Evolutionary conservation across 768 basidiomycete genomes (phyloP), one percentile per base, ranked within the genome.

Genomic region (Gyrodon lividus): DNA sequence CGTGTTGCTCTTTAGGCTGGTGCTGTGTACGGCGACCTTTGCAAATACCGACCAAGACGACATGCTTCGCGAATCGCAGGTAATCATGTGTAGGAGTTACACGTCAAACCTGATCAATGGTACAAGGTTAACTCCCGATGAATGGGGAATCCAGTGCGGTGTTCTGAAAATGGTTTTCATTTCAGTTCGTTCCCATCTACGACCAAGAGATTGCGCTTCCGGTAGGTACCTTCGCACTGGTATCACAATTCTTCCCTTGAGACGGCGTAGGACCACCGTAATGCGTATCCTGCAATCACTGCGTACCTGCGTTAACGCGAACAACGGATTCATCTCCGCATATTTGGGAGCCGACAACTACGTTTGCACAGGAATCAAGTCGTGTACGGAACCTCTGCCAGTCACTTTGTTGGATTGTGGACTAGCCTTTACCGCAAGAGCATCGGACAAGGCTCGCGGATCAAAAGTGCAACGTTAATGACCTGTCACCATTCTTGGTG

Each of bases 121-220:
- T 48, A 67, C 67, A 69, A 69, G 67, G 67, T 69, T 69, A 69
- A 60, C 67, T 70, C 50, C 33, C 5, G 49, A 44, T 28, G 50
- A 43, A 56, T 53, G 60, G 60, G 61, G 62, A 59, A 51, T 59
- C 48, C 39, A 45, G 22, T 47, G 58, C 52, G 34, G 52, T 55
- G 48, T 49, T 42, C 52, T 50, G 43, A 58, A 58, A 59, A 48
- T 51, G 48, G 56, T 26, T 38, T 6, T 47, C 48, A 48, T 42
- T 39, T 50, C 31, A 42, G 31, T 17, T 40, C 28, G 13, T 16
- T 44, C 42, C 42, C 47, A 42, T 33, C 47, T 34, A 14, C 43
- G 37, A 39, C 40, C 26, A 20, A 23, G 41, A 46, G 8, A 24
- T 52, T 35, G 56, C 54, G 46, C 55, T 48, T 54, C 57, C 62